Base-by-base conservation (phyloP, 2,329 filamentous ascomycete species). In the Aspergillus clavatus region DNA sequence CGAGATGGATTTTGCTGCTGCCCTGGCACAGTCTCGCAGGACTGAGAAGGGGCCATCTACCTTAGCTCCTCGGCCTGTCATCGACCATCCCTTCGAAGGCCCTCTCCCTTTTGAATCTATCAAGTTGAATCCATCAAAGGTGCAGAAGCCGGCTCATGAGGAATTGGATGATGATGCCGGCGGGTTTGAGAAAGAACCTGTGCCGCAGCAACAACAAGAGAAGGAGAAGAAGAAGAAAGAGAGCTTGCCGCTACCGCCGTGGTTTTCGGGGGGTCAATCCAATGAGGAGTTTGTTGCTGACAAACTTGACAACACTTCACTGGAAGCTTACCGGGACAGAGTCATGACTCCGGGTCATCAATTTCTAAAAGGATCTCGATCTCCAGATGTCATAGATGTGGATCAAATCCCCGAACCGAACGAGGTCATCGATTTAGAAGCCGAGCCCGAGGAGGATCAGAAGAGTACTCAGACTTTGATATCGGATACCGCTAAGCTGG, bases 51-150 rank as follows among this genome's bases (percentile, higher is more conserved):
- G 53, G 23, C 55, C 53, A 11, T 10, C 40, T 50, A 59, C 70
- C 16, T 58, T 71, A 3, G 59, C 67, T n/a, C 64, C 76, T 7
- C 82, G 80, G 24, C 42, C 54, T 16, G 35, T 35, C n/a, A 27
- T 51, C 40, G 73, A 77, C 27, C 80, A 82, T 55, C 75, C 80
- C 3, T 86, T 95, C 59, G 80, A 81, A 53, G 91, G 91, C 0
- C 89, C 90, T 0, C 68, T 98, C 4, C 93, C 93, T 0, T 98
- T 98, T 59, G 89, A 95, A 56, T 91, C 78, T 40, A 70, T 84
- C 5, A 77, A 89, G 60, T 75, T 95, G 1, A 83, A 80, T 41
- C 83, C 80, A 2, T 78, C 75, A 1, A 72, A 52, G 27, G 38
- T 50, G 23, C 41, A 57, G 10, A 38, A 54, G 26, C 27, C 66